phyloP scores from a whole-genome alignment of 1,284 basidiomycete genomes.

The Leccinum griseonigrum region DNA sequence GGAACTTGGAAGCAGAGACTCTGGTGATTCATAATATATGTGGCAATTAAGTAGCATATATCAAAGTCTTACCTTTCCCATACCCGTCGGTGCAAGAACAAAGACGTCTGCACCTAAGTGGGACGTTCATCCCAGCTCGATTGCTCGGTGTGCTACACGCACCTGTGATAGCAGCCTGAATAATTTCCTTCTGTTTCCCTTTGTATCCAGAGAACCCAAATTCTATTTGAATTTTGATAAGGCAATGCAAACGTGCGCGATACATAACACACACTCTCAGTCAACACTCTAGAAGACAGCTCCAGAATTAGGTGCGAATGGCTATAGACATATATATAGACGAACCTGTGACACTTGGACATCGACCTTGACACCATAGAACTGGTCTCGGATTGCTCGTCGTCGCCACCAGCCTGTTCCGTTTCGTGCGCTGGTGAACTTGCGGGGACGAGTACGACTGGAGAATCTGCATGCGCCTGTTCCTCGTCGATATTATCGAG shows the following conservation, averaged over 20 bases:
- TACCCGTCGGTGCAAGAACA: slow-evolving; percentile 84
- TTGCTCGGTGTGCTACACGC: slow-evolving; percentile 7
- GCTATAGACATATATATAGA: neutral
- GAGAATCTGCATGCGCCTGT: neutral
- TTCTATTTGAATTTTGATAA: slow-evolving; percentile 37
- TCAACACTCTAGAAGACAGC: slow-evolving; percentile 20
- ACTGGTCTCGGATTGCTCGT: neutral
- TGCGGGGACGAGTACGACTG: slow-evolving; percentile 16
- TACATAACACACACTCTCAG: slow-evolving; percentile 19
- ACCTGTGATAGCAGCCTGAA: slow-evolving; percentile 66
- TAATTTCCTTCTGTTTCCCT: slow-evolving; percentile 75
- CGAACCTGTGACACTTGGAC: slow-evolving; percentile 19
- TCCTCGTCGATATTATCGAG: slow-evolving; percentile 25
- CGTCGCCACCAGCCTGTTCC: neutral
- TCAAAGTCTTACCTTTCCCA: slow-evolving; percentile 71
- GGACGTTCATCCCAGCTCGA: slow-evolving; percentile 1
- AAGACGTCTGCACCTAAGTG: slow-evolving; percentile 66
- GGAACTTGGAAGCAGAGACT: slow-evolving; percentile 88
- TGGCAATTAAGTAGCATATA: neutral
- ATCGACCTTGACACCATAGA: slow-evolving; percentile 2
- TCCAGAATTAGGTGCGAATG: neutral
- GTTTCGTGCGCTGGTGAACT: slow-evolving; percentile 6
- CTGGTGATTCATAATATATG: slow-evolving; percentile 25
- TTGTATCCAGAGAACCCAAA: slow-evolving; percentile 70
- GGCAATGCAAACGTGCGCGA: neutral